A percentile compares a stretch with the other conserved stretches of the same genome.
Evolutionary conservation across 805 yeast species (phyloP).

Genomic region (Babjeviella inositovora): DNA sequence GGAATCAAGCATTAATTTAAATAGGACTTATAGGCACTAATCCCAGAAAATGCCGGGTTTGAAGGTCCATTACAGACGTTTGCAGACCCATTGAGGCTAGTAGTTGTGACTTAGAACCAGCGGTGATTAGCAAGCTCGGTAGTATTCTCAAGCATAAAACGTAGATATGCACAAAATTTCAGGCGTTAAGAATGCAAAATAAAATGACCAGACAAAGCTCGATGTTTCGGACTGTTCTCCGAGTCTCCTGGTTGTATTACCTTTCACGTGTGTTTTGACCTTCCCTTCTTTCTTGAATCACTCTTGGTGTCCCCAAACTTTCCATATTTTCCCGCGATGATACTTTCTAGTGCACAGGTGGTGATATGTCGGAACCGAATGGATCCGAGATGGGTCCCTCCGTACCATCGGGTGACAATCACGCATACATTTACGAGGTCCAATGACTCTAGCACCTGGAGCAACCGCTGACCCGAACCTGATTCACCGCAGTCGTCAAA

Average conservation of each 20-base stretch:
- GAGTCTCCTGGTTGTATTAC: constrained; percentile 1
- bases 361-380: constrained; percentile 55
- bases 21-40: too few species aligned
- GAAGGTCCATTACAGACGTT: too few species aligned
- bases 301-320: too few species aligned
- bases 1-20: too few species aligned
- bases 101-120: too few species aligned
- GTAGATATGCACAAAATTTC: too few species aligned
- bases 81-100: too few species aligned
- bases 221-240: constrained; percentile 1
- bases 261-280: constrained; percentile 6
- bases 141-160: too few species aligned
- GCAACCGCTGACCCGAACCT: constrained; percentile 51
- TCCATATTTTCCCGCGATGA: too few species aligned
- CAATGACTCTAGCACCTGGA: constrained; percentile 34
- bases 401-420: constrained; percentile 72
- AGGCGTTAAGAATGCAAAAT: constrained; percentile 1
- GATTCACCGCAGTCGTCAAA: constrained; percentile 57
- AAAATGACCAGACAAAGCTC: constrained; percentile 1
- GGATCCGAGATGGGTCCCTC: constrained; percentile 63
- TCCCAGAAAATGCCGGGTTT: too few species aligned
- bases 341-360: constrained; percentile 33
- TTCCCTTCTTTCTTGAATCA: constrained; percentile 17
- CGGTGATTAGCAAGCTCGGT: too few species aligned
- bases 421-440: constrained; percentile 37